phyloP scores from a whole-genome alignment of 371 early-diverging fungal species.

The Mortierella sp. region DNA sequence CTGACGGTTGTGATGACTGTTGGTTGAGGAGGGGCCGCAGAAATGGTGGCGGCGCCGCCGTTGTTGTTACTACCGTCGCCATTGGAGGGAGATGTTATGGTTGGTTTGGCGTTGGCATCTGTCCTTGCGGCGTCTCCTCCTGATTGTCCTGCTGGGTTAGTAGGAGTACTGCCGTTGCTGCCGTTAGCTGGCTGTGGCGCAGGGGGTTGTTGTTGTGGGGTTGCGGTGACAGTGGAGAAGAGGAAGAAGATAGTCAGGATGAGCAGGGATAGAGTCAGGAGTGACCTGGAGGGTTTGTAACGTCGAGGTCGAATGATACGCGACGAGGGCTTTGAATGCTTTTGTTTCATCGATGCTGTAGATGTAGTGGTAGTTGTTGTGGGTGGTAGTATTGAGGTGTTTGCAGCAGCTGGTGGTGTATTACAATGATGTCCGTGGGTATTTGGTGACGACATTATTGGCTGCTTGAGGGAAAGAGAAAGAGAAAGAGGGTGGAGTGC shows the following conservation, averaged over 20 bases:
- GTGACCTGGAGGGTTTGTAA: neutral
- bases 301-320: neutral
- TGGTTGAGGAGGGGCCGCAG: neutral
- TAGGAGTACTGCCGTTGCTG: neutral
- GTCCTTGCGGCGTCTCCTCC: neutral
- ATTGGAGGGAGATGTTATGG: neutral
- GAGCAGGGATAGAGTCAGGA: neutral
- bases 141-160: neutral
- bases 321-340: neutral
- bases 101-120: neutral
- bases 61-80: neutral
- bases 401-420: neutral
- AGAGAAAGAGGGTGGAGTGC: neutral
- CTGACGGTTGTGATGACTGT: conserved; percentile 35
- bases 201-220: neutral
- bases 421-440: neutral
- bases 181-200: neutral
- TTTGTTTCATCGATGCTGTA: neutral
- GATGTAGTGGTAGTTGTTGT: neutral
- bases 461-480: neutral
- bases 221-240: neutral
- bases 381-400: neutral
- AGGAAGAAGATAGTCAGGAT: neutral
- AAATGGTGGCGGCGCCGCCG: neutral
- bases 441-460: neutral